These are phyloP conservation scores for Thalassia testudinum DNA, from an alignment of 116 monocot species.

Conservation along the genomic window DNA sequence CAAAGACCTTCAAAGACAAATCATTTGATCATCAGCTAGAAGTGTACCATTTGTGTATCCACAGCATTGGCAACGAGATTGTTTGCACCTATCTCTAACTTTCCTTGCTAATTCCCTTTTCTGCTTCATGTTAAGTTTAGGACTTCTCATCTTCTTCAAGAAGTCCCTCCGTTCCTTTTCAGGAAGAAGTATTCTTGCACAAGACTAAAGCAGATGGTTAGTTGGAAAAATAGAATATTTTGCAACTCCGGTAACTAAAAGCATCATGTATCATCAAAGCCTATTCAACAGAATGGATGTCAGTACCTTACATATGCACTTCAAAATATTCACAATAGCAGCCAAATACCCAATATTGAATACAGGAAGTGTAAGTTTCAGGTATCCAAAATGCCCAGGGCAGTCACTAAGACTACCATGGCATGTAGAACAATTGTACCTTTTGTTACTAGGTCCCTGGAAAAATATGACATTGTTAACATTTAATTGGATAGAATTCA, in stretches of 20 bases:
- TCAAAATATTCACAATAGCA: conserved; percentile 60
- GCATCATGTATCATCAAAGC: not conserved
- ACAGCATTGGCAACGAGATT: conserved; percentile 40
- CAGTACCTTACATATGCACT: conserved; percentile 95
- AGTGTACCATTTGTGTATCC: conserved; percentile 52
- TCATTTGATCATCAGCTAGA: not conserved
- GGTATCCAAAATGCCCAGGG: conserved; percentile 90
- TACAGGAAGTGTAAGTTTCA: conserved; percentile 80
- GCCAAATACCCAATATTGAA: conserved; percentile 84
- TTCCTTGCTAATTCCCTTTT: conserved; percentile 51
- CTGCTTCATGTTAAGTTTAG: conserved; percentile 34
- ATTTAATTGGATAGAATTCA: no score
- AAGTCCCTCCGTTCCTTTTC: conserved; percentile 37
- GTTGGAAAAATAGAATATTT: not conserved
- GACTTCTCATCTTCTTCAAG: conserved; percentile 75
- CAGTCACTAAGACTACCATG: conserved; percentile 56
- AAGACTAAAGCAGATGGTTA: conserved; percentile 22
- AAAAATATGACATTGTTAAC: not conserved
- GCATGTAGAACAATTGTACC: conserved; percentile 46
- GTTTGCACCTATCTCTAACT: conserved; percentile 73
- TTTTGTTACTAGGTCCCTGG: conserved; percentile 44
- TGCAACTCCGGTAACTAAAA: not conserved
- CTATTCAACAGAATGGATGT: not conserved
- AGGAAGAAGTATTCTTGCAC: conserved; percentile 63
- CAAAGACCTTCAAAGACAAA: not conserved